phyloP scores from a whole-genome alignment of 345 rosid species.

The Euphorbia pulcherrima region DNA sequence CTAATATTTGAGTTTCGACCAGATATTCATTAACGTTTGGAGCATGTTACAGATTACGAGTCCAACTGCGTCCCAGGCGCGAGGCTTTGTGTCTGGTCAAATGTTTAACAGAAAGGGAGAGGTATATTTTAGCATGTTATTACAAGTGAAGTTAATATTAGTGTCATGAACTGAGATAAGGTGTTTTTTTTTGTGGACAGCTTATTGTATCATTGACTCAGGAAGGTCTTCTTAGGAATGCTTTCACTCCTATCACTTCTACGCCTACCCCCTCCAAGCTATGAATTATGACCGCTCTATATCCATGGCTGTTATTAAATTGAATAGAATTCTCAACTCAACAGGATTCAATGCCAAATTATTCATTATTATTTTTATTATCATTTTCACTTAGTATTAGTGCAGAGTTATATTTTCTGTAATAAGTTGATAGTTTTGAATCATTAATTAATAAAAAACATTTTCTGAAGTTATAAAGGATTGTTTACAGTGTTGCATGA shows the following conservation, averaged over 20 bases:
- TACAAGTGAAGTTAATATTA: no score
- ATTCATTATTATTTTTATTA: no score
- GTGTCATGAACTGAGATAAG: not conserved
- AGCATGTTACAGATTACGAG: constrained; percentile 44
- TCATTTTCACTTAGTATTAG: no score
- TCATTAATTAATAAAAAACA: not conserved
- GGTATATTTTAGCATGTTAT: no score
- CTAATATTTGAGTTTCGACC: not conserved
- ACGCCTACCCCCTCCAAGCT: constrained; percentile 51
- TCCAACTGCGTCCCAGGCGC: constrained; percentile 56
- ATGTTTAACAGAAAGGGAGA: constrained; percentile 79
- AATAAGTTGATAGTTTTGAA: not conserved
- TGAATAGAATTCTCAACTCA: not conserved
- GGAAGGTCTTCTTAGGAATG: constrained; percentile 71
- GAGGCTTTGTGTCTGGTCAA: constrained; percentile 73
- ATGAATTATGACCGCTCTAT: constrained; percentile 24
- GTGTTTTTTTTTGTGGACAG: constrained; percentile 47
- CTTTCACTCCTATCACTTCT: constrained; percentile 31
- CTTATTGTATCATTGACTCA: constrained; percentile 66
- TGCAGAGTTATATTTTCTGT: not conserved
- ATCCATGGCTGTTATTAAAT: no score
- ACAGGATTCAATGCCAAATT: not conserved
- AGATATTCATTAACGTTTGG: not conserved
- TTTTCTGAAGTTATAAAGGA: not conserved
- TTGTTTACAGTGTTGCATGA: no score